Evolutionary conservation across 306 rosid genomes (phyloP), one percentile per base, ranked within the genome.

Genomic region (Cyclanthera cordifolia): DNA sequence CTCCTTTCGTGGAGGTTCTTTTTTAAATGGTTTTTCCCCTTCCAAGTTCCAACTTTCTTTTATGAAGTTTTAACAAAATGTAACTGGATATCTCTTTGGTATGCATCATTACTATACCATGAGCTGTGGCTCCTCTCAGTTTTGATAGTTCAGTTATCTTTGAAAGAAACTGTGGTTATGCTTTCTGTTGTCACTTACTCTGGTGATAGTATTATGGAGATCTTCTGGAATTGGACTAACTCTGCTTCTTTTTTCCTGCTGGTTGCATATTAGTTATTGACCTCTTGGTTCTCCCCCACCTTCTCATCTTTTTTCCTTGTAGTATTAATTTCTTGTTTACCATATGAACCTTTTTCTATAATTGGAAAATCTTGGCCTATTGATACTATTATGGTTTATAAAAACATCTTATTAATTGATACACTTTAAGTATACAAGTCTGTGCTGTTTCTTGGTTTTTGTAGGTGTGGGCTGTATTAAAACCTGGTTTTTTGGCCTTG

Each of bases 401-500:
- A 20, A 6, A 41, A 24, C 70, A 23, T 23, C 39, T 46, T 45
- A 43, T 24, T 43, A 6, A 2, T 13, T 24, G 41, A 65, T 8
- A 16, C 28, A 19, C 71, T 15, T 66, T 66, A 46, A 23, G 45
- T 13, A 45, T 63, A 45, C 16, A 47, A 66, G 53, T 66, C 24
- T 66, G 27, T 28, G 43, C 8, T 66, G 43, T 66, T 73, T 41
- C 63, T 67, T 78, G 84, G 53, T 70, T 61, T 64, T 48, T 81
- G 73, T 82, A 94, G 95, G 96, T 94, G 72, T 94, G 99, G 99
- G 97, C 97, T 34, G 90, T 94, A 68, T 72, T 94, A 51, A 94
- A 94, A 77, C 97, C 99, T 75, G 99, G 99, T 70, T 94, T 94
- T 77, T 81, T 94, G 78, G 99, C 96, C 68, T 86, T 94, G 76